Base-by-base conservation (phyloP, 2,329 filamentous ascomycete genomes). In the Fusarium palustre region DNA sequence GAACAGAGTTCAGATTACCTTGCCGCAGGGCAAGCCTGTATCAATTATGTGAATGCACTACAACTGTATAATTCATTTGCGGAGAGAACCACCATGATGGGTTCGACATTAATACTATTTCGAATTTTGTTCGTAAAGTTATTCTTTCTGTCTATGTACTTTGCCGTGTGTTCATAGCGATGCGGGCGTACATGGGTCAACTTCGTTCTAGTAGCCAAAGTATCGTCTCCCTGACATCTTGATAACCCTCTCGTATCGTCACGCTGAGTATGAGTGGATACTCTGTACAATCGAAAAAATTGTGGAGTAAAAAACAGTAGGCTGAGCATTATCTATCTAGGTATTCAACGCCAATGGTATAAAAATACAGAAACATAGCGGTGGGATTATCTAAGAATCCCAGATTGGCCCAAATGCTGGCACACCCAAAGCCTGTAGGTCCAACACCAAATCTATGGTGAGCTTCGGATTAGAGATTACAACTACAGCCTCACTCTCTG, bases 381-480 rank as follows among this genome's bases (percentile, higher is more conserved):
- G 5, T 13, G 12, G 13, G 31, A 12, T 16, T 22, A 22, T 50
- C 30, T 57, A 69, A 50, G 67, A 69, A 28, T 92, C 91, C 79
- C 89, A 92, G 69, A 93, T 90, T 3, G 90, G 88, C 3, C 90
- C 91, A 79, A 86, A 92, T 7, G 89, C 89, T 3, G 87, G 83
- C 5, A 92, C 79, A 0, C 89, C 88, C 59, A 87, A 81, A 49
- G 81, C 82, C 79, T 92, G 89, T 53, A 93, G 76, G 8, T 84
- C 87, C 73, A 87, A 88, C 0, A 92, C 90, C 5, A 92, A 81
- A 77, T 85, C 85, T 70, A 82, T 82, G 11, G 90, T 92, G 28
- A 91, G 81, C 55, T 76, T 82, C 52, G 87, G 85, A 76, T 92
- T 92, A 45, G 87, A 88, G 68, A 92, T 88, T 55, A 92, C 84